A percentile compares a stretch with the other conserved stretches of the same genome.
These are phyloP conservation scores for Nitzschia putrida DNA, from an alignment of 108 stramenopile genomes.

Conservation along the genomic window DNA sequence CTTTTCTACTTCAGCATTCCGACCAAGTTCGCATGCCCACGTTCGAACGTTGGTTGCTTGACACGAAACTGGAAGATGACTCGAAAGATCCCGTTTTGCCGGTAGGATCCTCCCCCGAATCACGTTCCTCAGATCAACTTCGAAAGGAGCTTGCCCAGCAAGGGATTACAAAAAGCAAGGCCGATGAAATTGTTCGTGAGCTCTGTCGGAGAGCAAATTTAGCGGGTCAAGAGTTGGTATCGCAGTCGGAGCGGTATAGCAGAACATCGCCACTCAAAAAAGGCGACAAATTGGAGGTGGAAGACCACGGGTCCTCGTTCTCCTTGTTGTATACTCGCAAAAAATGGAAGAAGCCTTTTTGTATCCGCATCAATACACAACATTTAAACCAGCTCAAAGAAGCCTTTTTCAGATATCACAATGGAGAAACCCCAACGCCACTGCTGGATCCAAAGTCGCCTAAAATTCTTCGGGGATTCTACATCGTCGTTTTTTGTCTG, in stretches of 20 bases:
- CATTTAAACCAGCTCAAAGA: conserved; percentile 63
- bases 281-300: conserved; percentile 46
- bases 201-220: conserved; percentile 38
- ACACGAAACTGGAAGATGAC: conserved; percentile 65
- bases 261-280: conserved; percentile 42
- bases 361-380: conserved; percentile 51
- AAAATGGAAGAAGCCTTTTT: conserved; percentile 65
- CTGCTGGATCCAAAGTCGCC: neutral
- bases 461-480: conserved; percentile 47
- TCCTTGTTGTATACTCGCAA: conserved; percentile 52
- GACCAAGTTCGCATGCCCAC: conserved; percentile 63
- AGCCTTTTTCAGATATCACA: conserved; percentile 52
- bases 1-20: conserved; percentile 47
- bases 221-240: conserved; percentile 29
- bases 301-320: conserved; percentile 33
- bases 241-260: conserved; percentile 19
- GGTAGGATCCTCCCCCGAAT: conserved; percentile 9
- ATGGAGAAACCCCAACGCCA: neutral
- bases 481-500: conserved; percentile 53
- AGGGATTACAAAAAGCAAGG: conserved; percentile 18
- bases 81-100: conserved; percentile 52
- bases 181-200: conserved; percentile 36
- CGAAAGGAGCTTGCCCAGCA: conserved; percentile 26
- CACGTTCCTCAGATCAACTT: conserved; percentile 38
- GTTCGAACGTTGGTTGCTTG: conserved; percentile 80